A percentile compares a stretch with the other conserved stretches of the same genome.
Conservation (phyloP, 768 basidiomycete genomes). For the Panaeolus papilionaceus region DNA sequence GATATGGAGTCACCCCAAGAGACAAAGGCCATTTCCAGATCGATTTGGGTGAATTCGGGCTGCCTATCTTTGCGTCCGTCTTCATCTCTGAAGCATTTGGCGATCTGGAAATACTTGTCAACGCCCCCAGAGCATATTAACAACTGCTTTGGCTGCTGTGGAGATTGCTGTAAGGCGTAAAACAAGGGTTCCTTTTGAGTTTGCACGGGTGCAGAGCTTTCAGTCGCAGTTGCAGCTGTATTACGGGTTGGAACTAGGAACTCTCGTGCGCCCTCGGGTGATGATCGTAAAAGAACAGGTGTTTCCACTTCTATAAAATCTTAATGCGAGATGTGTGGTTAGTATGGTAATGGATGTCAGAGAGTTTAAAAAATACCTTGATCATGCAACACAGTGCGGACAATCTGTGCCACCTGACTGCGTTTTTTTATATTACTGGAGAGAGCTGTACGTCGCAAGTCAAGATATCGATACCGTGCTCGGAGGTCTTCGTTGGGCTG, state of each 20-base stretch:
- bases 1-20: slow-evolving; percentile 64
- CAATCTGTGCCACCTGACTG: slow-evolving; percentile 80
- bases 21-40: slow-evolving; percentile 96
- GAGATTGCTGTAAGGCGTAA: slow-evolving; percentile 93
- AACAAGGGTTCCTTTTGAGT: slow-evolving; percentile 53
- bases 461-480: slow-evolving; percentile 85
- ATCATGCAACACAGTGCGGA: slow-evolving; percentile 75
- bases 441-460: slow-evolving; percentile 79
- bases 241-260: slow-evolving; percentile 87
- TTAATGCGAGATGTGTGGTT: slow-evolving; percentile 37
- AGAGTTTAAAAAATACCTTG: slow-evolving; percentile 52
- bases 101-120: slow-evolving; percentile 93
- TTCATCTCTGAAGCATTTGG: slow-evolving; percentile 95
- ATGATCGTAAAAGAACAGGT: slow-evolving; percentile 87
- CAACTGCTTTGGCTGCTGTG: slow-evolving; percentile 95
- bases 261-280: slow-evolving; percentile 94
- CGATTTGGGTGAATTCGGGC: slow-evolving; percentile 96
- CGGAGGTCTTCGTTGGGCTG: slow-evolving; percentile 89
- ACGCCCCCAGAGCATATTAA: slow-evolving; percentile 89
- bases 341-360: slow-evolving; percentile 18
- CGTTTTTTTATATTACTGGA: slow-evolving; percentile 83
- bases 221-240: slow-evolving; percentile 32
- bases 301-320: slow-evolving; percentile 96
- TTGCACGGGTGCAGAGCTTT: slow-evolving; percentile 13
- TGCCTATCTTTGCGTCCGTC: slow-evolving; percentile 95